Evolutionary conservation across 164 flowering plant genomes (phyloP).

Genomic region (Akebia trifoliata): DNA sequence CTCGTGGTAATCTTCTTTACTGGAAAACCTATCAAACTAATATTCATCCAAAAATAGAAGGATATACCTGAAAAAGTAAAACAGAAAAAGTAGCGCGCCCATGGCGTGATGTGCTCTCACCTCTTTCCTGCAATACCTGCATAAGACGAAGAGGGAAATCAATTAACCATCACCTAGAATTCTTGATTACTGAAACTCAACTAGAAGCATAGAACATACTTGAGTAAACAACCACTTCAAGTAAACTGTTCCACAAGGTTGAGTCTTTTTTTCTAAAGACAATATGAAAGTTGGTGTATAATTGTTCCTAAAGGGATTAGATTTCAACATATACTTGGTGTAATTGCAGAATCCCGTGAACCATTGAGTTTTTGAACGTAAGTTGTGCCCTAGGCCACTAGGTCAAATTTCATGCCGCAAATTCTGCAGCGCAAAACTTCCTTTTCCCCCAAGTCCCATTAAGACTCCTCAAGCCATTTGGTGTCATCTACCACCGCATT

Average conservation of each 20-base stretch:
- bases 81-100: constrained; percentile 99
- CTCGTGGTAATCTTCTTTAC: background rate
- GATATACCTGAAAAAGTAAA: constrained; percentile 84
- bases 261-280: no score
- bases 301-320: background rate
- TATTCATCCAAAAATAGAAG: constrained; percentile 5
- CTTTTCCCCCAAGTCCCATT: no score
- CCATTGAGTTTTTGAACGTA: no score
- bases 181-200: background rate
- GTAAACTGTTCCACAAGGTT: no score
- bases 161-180: background rate
- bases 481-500: no score
- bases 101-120: constrained; percentile 99
- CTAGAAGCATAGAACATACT: background rate
- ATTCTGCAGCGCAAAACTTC: no score
- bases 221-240: no score
- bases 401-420: no score
- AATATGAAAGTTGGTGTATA: no score
- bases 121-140: constrained; percentile 97
- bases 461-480: no score
- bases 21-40: background rate
- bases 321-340: background rate
- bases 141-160: constrained; percentile 9
- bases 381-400: no score
- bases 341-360: no score